Base-by-base conservation (phyloP, 768 basidiomycete species). In the Leccinum incarnatum region DNA sequence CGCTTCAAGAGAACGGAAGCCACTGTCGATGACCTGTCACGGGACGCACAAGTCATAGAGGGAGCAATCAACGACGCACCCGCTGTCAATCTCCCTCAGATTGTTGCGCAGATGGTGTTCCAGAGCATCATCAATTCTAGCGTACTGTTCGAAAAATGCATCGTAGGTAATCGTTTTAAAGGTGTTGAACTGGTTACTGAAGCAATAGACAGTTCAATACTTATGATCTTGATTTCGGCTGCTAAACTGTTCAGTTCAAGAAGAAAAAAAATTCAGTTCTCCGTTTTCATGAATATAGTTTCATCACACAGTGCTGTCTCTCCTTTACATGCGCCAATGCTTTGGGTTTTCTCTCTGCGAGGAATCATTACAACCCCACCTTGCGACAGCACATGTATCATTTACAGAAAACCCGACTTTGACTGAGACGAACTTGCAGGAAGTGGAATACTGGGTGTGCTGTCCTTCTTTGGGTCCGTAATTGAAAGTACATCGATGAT, bases 401-500 rank as follows among this genome's bases (percentile, higher is more conserved):
- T 37, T 3, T 2, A 17, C 36, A 37, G 15, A 37, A 17, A 37
- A 15, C 36, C 15, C 5, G 36, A 37, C 7, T 37, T 37, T 37
- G 15, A 37, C 3, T 17, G 15, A 15, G 7, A 37, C 17, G 0
- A n/a, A 17, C 37, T 9, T 40, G 3, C 37, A 40, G 37, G 37
- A n/a, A 40, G 37, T 40, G 37, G 17, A 40, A 40, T n/a, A 40
- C 37, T 37, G 11, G 11, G 32, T 2, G 12, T 12, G 0, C 32
- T 34, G 15, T 15, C 7, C 14, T 9, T 8, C 15, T 30, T 37
- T 37, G 15, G 37, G 37, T 37, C 37, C 1, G 15, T 37, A 37
- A 37, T 2, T 17, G 36, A 17, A 37, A 37, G 36, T 17, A 37
- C 85, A 91, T 49, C 87, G 91, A 17, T 37, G 37, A 10, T 32